Percentiles rank a stretch among this genome's conserved stretches.
phyloP scores from a whole-genome alignment of 768 basidiomycete species.

The Pulveroboletus sp. region DNA sequence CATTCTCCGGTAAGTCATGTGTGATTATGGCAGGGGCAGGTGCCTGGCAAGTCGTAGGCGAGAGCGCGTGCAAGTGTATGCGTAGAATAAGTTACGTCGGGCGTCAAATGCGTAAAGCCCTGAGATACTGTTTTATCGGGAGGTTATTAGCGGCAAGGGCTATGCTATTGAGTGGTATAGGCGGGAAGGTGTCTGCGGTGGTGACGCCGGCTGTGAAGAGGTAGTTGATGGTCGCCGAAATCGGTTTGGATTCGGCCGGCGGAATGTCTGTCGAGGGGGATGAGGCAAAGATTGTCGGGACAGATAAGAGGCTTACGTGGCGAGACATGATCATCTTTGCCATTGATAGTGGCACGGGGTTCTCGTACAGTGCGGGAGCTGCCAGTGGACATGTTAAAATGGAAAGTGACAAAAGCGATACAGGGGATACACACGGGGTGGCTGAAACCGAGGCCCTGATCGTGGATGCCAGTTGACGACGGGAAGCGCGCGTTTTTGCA shows the following conservation, averaged over 20 bases:
- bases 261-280: constrained; percentile 28
- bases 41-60: constrained; percentile 15
- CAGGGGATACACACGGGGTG: constrained; percentile 28
- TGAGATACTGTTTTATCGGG: constrained; percentile 15
- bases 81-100: constrained; percentile 28
- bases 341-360: constrained; percentile 44
- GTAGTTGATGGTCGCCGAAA: constrained; percentile 22
- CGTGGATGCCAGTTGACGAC: constrained; percentile 23
- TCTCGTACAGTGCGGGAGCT: constrained; percentile 46
- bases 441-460: constrained; percentile 26
- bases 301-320: constrained; percentile 35
- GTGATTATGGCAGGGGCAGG: constrained; percentile 28
- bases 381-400: background rate
- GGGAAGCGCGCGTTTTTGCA: constrained; percentile 16
- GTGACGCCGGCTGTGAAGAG: constrained; percentile 17
- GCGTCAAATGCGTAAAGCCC: constrained; percentile 12
- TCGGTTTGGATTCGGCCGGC: constrained; percentile 29
- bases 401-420: background rate
- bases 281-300: constrained; percentile 3
- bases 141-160: constrained; percentile 13
- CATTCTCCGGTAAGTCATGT: constrained; percentile 17
- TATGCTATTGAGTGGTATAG: constrained; percentile 36
- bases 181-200: constrained; percentile 34
- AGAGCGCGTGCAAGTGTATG: constrained; percentile 20
- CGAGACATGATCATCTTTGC: constrained; percentile 54